phyloP scores from a whole-genome alignment of 129 eudicot genomes.

The Calendula officinalis region DNA sequence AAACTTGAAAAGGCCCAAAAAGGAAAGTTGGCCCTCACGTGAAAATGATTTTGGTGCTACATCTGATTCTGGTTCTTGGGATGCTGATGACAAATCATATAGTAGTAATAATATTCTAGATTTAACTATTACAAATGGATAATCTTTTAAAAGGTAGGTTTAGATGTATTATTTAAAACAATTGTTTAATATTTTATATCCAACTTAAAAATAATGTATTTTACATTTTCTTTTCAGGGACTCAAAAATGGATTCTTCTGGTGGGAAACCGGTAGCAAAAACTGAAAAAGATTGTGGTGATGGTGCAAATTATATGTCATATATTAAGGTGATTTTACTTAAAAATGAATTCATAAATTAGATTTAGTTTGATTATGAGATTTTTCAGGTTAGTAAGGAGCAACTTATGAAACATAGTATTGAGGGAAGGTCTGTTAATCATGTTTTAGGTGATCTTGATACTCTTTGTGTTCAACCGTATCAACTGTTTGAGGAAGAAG shows the following conservation, averaged over 20 bases:
- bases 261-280: constrained; percentile 44
- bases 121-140: constrained; percentile 33
- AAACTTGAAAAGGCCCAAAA: constrained; percentile 53
- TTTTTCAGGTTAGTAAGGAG: constrained; percentile 80
- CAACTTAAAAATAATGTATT: constrained; percentile 3
- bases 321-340: constrained; percentile 63
- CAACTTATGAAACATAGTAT: constrained; percentile 93
- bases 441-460: constrained; percentile 74
- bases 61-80: constrained; percentile 65
- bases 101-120: constrained; percentile 61
- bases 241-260: constrained; percentile 45
- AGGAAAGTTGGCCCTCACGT: constrained; percentile 33
- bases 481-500: constrained; percentile 89
- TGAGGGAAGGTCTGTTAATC: constrained; percentile 60
- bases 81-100: constrained; percentile 57
- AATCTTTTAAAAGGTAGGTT: constrained; percentile 53
- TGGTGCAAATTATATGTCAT: constrained; percentile 97
- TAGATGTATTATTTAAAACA: no score
- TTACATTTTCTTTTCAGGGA: constrained; percentile 22
- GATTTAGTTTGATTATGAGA: constrained; percentile 1
- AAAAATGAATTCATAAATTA: no score
- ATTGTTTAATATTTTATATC: not conserved
- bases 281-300: constrained; percentile 51
- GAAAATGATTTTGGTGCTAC: constrained; percentile 42
- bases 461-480: constrained; percentile 67